phyloP scores from a whole-genome alignment of 495 filamentous ascomycete species.

The Terfezia boudieri region DNA sequence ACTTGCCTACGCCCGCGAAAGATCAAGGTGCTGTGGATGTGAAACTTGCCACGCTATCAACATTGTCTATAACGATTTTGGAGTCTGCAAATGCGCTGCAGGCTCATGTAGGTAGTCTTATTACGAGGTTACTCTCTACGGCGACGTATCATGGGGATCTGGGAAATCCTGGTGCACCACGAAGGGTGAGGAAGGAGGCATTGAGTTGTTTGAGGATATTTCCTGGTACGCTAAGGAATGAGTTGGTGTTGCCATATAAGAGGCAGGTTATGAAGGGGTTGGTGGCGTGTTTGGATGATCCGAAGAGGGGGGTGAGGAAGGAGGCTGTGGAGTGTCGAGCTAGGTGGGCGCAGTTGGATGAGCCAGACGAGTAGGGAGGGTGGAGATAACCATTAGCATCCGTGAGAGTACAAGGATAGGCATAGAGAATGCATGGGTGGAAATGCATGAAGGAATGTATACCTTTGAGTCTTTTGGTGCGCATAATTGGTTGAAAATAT shows the following conservation, averaged over 20 bases:
- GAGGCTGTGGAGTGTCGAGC: conserved; percentile 42
- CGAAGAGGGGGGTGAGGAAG: conserved; percentile 41
- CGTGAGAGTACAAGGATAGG: no score
- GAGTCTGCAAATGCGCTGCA: conserved; percentile 34
- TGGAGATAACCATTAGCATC: no score
- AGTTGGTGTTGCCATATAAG: conserved; percentile 36
- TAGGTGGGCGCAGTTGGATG: conserved; percentile 46
- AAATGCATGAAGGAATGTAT: no score
- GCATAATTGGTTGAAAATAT: no score
- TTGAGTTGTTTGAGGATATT: conserved; percentile 35
- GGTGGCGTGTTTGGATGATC: conserved; percentile 37
- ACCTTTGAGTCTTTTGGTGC: no score
- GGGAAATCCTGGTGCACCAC: conserved; percentile 13
- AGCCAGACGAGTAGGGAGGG: conserved; percentile 24
- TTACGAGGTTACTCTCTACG: conserved; percentile 31
- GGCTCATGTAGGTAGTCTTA: conserved; percentile 37
- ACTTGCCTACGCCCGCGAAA: conserved; percentile 21
- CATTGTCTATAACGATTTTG: conserved; percentile 34
- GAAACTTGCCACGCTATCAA: conserved; percentile 39
- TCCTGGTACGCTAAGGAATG: conserved; percentile 24
- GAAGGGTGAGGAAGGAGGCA: conserved; percentile 29
- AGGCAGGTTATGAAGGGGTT: conserved; percentile 33
- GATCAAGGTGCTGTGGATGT: conserved; percentile 27
- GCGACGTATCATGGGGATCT: conserved; percentile 16
- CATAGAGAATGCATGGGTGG: no score